A percentile compares a stretch with the other conserved stretches of the same genome.
phyloP scores from a whole-genome alignment of 108 stramenopile species.

The Aurantiochytrium sp. region DNA sequence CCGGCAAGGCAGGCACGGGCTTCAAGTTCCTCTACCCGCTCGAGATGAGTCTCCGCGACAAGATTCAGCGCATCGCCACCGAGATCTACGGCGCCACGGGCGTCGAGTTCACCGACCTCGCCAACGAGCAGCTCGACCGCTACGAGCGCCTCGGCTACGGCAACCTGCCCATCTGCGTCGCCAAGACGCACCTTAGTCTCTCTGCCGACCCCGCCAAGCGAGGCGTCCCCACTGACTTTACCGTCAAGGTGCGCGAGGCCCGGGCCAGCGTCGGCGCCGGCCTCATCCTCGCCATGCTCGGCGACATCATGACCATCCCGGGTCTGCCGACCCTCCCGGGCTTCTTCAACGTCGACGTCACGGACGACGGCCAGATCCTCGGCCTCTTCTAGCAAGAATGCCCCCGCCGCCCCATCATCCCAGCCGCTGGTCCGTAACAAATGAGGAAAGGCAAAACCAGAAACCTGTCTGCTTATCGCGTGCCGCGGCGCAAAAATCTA shows the following conservation, averaged over 20 bases:
- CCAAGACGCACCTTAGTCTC: slow-evolving; percentile 97
- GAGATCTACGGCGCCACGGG: slow-evolving; percentile 95
- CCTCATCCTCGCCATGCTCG: slow-evolving; percentile 90
- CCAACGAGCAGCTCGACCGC: slow-evolving; percentile 78
- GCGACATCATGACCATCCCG: slow-evolving; percentile 98
- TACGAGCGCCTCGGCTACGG: slow-evolving; percentile 85
- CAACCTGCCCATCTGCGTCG: slow-evolving; percentile 91
- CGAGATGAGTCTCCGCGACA: slow-evolving; percentile 71
- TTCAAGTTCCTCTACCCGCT: slow-evolving; percentile 87
- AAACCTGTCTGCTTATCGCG: too few relatives aligned
- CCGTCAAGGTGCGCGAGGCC: slow-evolving; percentile 87
- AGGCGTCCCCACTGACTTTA: slow-evolving; percentile 82
- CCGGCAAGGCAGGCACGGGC: slow-evolving; percentile 30
- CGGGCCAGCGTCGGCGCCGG: slow-evolving; percentile 93
- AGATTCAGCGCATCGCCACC: slow-evolving; percentile 79
- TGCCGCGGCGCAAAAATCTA: too few relatives aligned
- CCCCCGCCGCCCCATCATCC: too few relatives aligned
- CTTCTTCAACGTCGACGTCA: slow-evolving; percentile 95
- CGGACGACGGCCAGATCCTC: slow-evolving; percentile 74
- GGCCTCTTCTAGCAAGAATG: slow-evolving; percentile 95
- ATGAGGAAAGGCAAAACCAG: too few relatives aligned
- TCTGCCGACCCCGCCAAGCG: slow-evolving; percentile 84
- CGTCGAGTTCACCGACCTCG: slow-evolving; percentile 80
- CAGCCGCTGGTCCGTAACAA: too few relatives aligned
- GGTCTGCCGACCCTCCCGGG: slow-evolving; percentile 97